phyloP scores from a whole-genome alignment of 78 protist genomes.

The Tieghemostelium lacteum region DNA sequence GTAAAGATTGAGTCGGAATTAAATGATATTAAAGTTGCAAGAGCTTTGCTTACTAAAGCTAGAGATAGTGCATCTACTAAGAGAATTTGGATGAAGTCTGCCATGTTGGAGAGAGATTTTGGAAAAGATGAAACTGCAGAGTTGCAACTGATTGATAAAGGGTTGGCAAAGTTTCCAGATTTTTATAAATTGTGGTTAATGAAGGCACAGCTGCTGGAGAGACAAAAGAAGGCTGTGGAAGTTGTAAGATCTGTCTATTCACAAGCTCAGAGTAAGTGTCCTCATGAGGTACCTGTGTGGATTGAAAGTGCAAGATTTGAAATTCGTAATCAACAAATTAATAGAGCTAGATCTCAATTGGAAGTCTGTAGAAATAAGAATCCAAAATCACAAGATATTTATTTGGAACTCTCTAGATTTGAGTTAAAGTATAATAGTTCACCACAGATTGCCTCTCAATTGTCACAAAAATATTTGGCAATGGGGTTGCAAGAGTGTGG shows the following conservation, averaged over 20 bases:
- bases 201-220: slow-evolving; percentile 86
- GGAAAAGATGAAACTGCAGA: slow-evolving; percentile 49
- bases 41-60: slow-evolving; percentile 83
- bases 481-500: slow-evolving; percentile 90
- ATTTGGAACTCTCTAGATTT: slow-evolving; percentile 83
- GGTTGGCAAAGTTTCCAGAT: slow-evolving; percentile 71
- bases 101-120: slow-evolving; percentile 89
- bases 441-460: no score
- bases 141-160: slow-evolving; percentile 54
- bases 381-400: slow-evolving; percentile 81
- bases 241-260: slow-evolving; percentile 77
- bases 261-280: slow-evolving; percentile 49
- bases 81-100: slow-evolving; percentile 95
- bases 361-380: slow-evolving; percentile 83
- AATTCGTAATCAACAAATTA: neutral
- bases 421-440: slow-evolving; percentile 66
- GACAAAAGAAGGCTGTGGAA: slow-evolving; percentile 25
- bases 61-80: slow-evolving; percentile 83
- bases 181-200: slow-evolving; percentile 91
- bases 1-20: slow-evolving; percentile 94
- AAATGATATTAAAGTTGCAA: slow-evolving; percentile 82
- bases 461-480: slow-evolving; percentile 65
- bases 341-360: slow-evolving; percentile 85
- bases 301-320: slow-evolving; percentile 82
- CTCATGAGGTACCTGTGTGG: slow-evolving; percentile 89